A percentile compares a stretch with the other conserved stretches of the same genome.
phyloP scores from a whole-genome alignment of 805 yeast species.

The Yarrowia bubula region DNA sequence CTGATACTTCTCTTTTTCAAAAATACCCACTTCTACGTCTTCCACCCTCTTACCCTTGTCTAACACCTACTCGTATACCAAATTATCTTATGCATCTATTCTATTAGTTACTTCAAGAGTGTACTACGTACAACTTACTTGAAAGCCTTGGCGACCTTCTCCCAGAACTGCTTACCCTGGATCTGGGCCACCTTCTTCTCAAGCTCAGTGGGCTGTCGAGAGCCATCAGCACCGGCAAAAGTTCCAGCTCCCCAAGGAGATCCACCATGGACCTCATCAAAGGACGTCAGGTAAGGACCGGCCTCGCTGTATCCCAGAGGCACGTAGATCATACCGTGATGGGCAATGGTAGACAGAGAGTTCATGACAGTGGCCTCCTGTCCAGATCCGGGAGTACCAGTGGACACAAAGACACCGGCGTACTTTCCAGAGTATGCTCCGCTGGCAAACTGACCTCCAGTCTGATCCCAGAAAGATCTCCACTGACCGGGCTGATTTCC shows the following conservation, averaged over 20 bases:
- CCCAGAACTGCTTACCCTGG: slow-evolving; percentile 69
- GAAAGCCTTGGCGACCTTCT: slow-evolving; percentile 38
- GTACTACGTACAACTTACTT: not conserved
- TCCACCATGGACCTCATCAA: slow-evolving; percentile 75
- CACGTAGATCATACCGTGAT: slow-evolving; percentile 74
- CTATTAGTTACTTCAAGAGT: not conserved
- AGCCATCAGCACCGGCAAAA: slow-evolving; percentile 72
- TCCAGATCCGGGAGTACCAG: slow-evolving; percentile 76
- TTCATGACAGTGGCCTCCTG: slow-evolving; percentile 67
- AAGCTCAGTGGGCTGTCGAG: slow-evolving; percentile 61
- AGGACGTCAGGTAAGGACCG: slow-evolving; percentile 54
- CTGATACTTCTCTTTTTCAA: too few relatives aligned
- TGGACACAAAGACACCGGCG: slow-evolving; percentile 70
- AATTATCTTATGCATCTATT: not conserved
- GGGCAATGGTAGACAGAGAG: slow-evolving; percentile 58
- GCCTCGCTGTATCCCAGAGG: slow-evolving; percentile 71
- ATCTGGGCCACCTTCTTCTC: slow-evolving; percentile 63
- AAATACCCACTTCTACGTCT: too few relatives aligned
- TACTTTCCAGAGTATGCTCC: slow-evolving; percentile 72
- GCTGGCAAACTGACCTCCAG: slow-evolving; percentile 72
- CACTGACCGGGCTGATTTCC: slow-evolving; percentile 77
- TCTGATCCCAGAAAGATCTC: slow-evolving; percentile 70
- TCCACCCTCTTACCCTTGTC: too few relatives aligned
- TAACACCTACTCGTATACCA: too few relatives aligned
- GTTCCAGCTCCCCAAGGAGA: slow-evolving; percentile 89